These are phyloP conservation scores for Sclerospora graminicola DNA, from an alignment of 352 stramenopile species.

Conservation along the genomic window DNA sequence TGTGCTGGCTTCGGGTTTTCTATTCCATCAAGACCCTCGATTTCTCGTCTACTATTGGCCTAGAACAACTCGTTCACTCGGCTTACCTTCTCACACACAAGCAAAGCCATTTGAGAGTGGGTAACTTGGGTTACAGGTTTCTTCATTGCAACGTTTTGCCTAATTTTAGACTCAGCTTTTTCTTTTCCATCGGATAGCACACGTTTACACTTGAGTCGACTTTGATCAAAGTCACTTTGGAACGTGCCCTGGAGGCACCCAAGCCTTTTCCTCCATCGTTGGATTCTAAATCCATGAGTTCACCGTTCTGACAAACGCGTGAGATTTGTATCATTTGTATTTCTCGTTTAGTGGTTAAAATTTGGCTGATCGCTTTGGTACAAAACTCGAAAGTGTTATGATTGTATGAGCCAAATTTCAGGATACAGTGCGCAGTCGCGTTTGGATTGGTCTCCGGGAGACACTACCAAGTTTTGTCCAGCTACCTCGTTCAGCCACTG, in stretches of 20 bases:
- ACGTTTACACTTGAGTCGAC: conserved; percentile 81
- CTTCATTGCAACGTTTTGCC: conserved; percentile 79
- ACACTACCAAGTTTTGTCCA: conserved; percentile 42
- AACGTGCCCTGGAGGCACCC: conserved; percentile 74
- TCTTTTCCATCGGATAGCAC: conserved; percentile 71
- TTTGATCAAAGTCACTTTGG: conserved; percentile 68
- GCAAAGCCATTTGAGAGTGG: conserved; percentile 60
- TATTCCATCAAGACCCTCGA: conserved; percentile 42
- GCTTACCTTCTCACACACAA: conserved; percentile 84
- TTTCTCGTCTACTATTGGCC: conserved; percentile 68
- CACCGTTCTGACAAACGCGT: conserved; percentile 12
- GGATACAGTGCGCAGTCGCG: conserved; percentile 43
- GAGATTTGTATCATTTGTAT: conserved; percentile 8
- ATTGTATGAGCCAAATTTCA: conserved; percentile 74
- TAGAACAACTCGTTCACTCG: conserved; percentile 78
- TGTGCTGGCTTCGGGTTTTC: conserved; percentile 37
- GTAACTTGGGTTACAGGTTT: conserved; percentile 75
- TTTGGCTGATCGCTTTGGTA: conserved; percentile 70
- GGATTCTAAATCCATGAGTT: conserved; percentile 10
- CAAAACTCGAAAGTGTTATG: conserved; percentile 80
- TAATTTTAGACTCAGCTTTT: conserved; percentile 75
- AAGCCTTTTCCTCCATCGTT: conserved; percentile 11
- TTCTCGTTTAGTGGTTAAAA: conserved; percentile 49
- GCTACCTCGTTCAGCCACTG: conserved; percentile 63
- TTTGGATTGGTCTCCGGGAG: conserved; percentile 36